Conservation (phyloP, 1,284 basidiomycete genomes). For the Papiliotrema terrestris region DNA sequence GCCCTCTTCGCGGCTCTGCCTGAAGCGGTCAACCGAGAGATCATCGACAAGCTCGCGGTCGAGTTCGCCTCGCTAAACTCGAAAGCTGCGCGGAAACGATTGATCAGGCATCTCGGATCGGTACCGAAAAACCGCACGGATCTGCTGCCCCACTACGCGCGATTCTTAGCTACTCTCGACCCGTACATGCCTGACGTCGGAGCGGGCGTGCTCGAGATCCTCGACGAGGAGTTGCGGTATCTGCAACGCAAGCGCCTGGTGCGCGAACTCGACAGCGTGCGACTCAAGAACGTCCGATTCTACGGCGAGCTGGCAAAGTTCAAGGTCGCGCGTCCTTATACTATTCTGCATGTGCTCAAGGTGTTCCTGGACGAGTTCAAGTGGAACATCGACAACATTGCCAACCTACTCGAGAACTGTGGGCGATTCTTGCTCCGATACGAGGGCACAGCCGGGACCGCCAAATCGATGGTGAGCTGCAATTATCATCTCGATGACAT, state of each 20-base stretch:
- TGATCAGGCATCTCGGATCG: constrained; percentile 79
- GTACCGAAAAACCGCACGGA: constrained; percentile 87
- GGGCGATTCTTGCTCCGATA: constrained; percentile 86
- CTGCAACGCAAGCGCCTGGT: constrained; percentile 91
- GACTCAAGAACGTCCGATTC: constrained; percentile 88
- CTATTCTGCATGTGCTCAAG: constrained; percentile 94
- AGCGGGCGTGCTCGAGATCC: constrained; percentile 68
- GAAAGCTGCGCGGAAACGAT: constrained; percentile 85
- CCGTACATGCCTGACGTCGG: constrained; percentile 94
- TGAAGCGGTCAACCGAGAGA: constrained; percentile 84
- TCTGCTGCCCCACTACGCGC: constrained; percentile 87
- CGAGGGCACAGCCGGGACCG: constrained; percentile 81
- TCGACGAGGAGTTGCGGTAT: constrained; percentile 95
- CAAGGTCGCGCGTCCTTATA: constrained; percentile 82
- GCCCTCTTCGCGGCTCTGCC: constrained; percentile 89
- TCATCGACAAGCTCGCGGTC: constrained; percentile 90
- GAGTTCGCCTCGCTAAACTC: constrained; percentile 96
- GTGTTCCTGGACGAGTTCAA: constrained; percentile 94
- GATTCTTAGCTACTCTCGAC: constrained; percentile 81
- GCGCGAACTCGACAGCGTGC: constrained; percentile 77
- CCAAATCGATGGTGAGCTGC: constrained; percentile 47
- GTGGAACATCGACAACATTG: constrained; percentile 89
- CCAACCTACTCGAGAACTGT: constrained; percentile 87
- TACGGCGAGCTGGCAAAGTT: constrained; percentile 94
- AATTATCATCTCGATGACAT: background rate